These are phyloP conservation scores for Populus davidiana DNA, from an alignment of 345 rosid species.

Conservation along the genomic window DNA sequence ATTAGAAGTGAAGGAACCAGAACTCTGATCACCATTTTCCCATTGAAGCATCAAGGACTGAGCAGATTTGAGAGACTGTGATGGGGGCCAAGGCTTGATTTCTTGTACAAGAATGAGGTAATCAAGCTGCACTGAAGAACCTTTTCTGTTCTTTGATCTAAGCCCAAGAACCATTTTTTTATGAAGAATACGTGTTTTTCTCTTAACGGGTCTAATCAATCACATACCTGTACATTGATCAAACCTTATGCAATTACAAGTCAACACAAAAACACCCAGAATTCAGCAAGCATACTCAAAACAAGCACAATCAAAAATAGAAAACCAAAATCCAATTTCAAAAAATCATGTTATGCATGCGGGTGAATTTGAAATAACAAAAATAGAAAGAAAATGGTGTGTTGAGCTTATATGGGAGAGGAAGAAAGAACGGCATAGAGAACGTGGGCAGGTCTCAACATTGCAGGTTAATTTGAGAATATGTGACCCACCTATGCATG, in stretches of 20 bases:
- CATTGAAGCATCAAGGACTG: constrained; percentile 70
- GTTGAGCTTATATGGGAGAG: background rate
- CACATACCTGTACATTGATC: background rate
- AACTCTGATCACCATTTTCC: constrained; percentile 63
- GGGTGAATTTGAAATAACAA: background rate
- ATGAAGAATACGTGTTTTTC: constrained; percentile 16
- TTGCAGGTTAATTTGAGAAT: constrained; percentile 5
- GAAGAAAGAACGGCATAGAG: constrained; percentile 3
- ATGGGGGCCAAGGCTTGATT: constrained; percentile 84
- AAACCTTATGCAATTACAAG: background rate
- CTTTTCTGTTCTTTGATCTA: constrained; percentile 53
- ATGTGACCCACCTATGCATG: constrained; percentile 11
- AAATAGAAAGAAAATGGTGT: background rate
- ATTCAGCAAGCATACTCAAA: background rate
- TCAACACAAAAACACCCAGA: background rate
- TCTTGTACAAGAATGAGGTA: constrained; percentile 50
- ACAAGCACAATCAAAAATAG: background rate
- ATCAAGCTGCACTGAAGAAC: constrained; percentile 32
- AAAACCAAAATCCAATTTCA: background rate
- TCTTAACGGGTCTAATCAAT: constrained; percentile 1
- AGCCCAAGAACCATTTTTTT: constrained; percentile 62
- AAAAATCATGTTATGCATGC: background rate
- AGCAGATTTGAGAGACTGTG: constrained; percentile 40
- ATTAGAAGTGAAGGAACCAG: constrained; percentile 55
- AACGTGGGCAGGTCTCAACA: constrained; percentile 18